Evolutionary conservation across 495 filamentous ascomycete species (phyloP).

Genomic region (Penicillium antarcticum): DNA sequence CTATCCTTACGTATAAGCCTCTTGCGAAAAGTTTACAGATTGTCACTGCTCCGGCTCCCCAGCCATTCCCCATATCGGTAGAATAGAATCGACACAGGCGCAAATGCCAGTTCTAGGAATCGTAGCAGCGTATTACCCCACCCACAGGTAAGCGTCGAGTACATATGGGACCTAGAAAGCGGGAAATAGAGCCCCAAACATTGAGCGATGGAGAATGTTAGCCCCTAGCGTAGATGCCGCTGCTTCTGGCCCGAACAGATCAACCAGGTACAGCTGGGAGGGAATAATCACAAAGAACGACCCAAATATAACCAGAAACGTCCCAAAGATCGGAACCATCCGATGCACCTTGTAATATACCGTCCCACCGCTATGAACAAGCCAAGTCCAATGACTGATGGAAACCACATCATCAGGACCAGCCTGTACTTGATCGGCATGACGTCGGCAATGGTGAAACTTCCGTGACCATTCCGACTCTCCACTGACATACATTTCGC

Average conservation of each 20-base stretch:
- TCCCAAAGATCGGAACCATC: not conserved
- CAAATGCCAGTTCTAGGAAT: not conserved
- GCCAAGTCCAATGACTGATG: too few species aligned
- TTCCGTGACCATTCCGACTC: too few species aligned
- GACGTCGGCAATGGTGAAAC: too few species aligned
- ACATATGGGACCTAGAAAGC: not conserved
- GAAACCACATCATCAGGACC: too few species aligned
- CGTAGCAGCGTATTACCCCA: not conserved
- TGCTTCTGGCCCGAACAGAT: not conserved
- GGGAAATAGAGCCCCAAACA: not conserved
- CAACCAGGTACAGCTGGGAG: not conserved
- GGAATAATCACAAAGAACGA: not conserved
- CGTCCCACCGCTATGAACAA: too few species aligned
- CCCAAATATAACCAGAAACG: not conserved
- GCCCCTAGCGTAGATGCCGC: not conserved
- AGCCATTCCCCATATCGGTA: not conserved
- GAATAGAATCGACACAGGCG: not conserved
- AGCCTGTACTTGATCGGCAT: too few species aligned
- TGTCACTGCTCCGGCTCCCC: not conserved
- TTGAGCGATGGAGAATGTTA: not conserved
- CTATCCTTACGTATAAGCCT: not conserved
- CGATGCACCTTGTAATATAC: too few species aligned
- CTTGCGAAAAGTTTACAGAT: not conserved
- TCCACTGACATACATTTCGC: too few species aligned
- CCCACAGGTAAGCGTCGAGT: not conserved